phyloP scores from a whole-genome alignment of 2,329 filamentous ascomycete species.

The Arachnomyces sp. region DNA sequence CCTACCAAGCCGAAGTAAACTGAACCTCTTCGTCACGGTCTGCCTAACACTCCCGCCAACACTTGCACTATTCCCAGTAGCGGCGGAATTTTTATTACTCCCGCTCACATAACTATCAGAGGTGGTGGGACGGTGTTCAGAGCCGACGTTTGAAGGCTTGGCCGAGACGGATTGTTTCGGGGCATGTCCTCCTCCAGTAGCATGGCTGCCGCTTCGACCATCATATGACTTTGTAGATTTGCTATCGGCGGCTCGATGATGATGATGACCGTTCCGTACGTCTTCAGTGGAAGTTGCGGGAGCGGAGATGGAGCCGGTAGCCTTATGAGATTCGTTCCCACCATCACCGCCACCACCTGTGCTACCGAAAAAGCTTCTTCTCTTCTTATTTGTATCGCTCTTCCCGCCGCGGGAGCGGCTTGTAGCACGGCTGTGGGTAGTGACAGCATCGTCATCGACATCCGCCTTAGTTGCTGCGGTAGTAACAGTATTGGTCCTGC shows the following conservation, averaged over 20 bases:
- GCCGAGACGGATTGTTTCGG: too few relatives aligned
- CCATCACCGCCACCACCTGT: constrained; percentile 7
- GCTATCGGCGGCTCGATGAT: too few relatives aligned
- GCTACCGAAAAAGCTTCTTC: constrained; percentile 35
- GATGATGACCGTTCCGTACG: constrained; percentile 8
- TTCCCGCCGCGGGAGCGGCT: constrained; percentile 27
- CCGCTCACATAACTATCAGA: too few relatives aligned
- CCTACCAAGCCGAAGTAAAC: constrained; percentile 66
- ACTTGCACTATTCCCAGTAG: constrained; percentile 7
- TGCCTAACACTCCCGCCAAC: constrained; percentile 38
- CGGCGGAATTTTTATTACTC: background rate
- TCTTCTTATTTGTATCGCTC: constrained; percentile 23
- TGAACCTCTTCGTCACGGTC: constrained; percentile 70
- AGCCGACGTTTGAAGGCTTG: too few relatives aligned
- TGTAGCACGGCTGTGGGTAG: constrained; percentile 30
- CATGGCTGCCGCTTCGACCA: too few relatives aligned
- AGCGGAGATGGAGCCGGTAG: constrained; percentile 2
- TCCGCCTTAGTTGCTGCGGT: constrained; percentile 15
- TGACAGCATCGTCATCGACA: constrained; percentile 28
- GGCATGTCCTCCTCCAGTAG: too few relatives aligned
- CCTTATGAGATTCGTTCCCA: background rate
- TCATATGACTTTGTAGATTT: too few relatives aligned
- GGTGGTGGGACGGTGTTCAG: too few relatives aligned
- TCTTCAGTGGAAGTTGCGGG: constrained; percentile 12
- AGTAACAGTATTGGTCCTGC: constrained; percentile 12